Percentiles rank a stretch among this genome's conserved stretches.
phyloP scores from a whole-genome alignment of 306 rosid genomes.

The Dicorynia guianensis region DNA sequence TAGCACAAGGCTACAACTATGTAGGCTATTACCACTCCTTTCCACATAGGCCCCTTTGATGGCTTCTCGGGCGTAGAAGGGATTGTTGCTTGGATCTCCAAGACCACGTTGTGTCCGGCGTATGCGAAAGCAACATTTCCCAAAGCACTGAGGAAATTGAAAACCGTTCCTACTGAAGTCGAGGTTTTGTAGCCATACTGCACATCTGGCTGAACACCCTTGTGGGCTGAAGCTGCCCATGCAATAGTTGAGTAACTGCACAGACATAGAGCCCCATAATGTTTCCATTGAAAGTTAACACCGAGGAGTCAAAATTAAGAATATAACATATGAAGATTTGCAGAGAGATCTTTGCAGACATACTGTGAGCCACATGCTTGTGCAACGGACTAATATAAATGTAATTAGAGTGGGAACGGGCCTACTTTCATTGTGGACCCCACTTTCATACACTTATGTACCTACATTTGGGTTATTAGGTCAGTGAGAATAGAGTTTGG shows the following conservation, averaged over 20 bases:
- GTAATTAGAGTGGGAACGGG: too few species aligned
- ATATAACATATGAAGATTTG: too few species aligned
- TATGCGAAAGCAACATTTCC: constrained; percentile 75
- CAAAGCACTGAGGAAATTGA: constrained; percentile 63
- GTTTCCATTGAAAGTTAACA: too few species aligned
- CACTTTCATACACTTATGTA: too few species aligned
- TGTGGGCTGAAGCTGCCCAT: constrained; percentile 58
- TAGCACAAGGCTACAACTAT: constrained; percentile 70
- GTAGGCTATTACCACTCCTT: constrained; percentile 60
- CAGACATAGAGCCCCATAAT: not conserved
- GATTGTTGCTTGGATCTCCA: constrained; percentile 82
- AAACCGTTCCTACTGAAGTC: constrained; percentile 47
- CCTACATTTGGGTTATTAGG: too few species aligned
- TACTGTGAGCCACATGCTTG: too few species aligned
- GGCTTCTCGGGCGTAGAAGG: constrained; percentile 74
- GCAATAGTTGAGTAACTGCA: constrained; percentile 77
- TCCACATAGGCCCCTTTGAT: constrained; percentile 78
- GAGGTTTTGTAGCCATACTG: constrained; percentile 49
- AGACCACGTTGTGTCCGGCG: constrained; percentile 76
- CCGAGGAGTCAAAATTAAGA: not conserved
- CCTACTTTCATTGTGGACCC: too few species aligned
- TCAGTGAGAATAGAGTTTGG: too few species aligned
- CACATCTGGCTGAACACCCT: constrained; percentile 53
- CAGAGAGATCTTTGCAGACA: too few species aligned
- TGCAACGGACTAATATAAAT: too few species aligned